phyloP scores from a whole-genome alignment of 2,329 filamentous ascomycete species.

The Cryphonectria japonica region DNA sequence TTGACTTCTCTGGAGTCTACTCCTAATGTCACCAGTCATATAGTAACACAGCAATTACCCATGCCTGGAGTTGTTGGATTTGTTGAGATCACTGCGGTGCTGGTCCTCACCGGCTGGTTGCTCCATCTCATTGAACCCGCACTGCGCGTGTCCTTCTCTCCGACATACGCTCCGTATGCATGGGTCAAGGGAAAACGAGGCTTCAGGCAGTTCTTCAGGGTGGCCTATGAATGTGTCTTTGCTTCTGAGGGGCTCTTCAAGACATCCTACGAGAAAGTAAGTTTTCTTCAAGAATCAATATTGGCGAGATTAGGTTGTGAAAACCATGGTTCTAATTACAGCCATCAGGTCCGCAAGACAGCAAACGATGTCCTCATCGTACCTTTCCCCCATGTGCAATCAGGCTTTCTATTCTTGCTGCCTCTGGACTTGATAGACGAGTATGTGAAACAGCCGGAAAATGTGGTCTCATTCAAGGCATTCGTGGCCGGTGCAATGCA shows the following conservation, averaged over 20 bases:
- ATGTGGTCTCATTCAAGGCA: conserved; percentile 9
- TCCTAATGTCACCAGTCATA: not conserved
- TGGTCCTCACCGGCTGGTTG: not conserved
- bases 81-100: not conserved
- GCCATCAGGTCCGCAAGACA: conserved; percentile 1
- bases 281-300: not conserved
- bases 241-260: not conserved
- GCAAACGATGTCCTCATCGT: conserved; percentile 7
- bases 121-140: conserved; percentile 9
- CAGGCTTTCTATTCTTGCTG: conserved; percentile 1
- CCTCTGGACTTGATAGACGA: conserved; percentile 4
- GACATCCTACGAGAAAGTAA: conserved; percentile 4
- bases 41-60: not conserved
- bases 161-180: not conserved
- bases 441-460: conserved; percentile 8
- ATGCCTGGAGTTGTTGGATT: not conserved
- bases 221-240: conserved; percentile 1
- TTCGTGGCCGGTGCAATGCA: not conserved
- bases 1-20: not conserved
- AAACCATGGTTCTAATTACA: not conserved
- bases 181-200: conserved; percentile 12
- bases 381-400: not conserved
- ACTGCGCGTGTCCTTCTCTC: conserved; percentile 2
- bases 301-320: not conserved
- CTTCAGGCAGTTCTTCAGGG: conserved; percentile 1